Evolutionary conservation across 331 rosid species (phyloP), one percentile per base, ranked within the genome.

Genomic region (Acacia concinna): DNA sequence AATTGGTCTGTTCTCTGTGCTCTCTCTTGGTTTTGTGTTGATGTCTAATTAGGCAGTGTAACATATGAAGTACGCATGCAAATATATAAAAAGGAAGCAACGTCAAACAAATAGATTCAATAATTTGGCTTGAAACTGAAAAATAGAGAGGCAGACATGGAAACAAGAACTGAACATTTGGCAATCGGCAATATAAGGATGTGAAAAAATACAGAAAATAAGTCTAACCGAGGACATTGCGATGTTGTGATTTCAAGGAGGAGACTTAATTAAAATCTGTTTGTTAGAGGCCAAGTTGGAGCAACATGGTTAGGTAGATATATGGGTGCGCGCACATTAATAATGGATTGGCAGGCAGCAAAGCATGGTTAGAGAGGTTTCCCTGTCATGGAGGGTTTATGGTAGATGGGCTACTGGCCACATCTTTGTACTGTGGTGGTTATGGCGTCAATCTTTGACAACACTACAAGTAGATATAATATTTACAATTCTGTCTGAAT

Each of bases 1-100:
- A 93, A 95, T 78, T 95, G 99, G 98, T 92, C 15, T 21, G 4
- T 37, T 40, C 38, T 60, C 78, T 51, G 15, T 44, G 10, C 32
- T 59, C 65, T 30, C 4, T 25, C 23, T 47, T 23, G 30, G 30
- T 66, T 66, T 8, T 35, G 30, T 66, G 28, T 67, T 38, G 12
- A 21, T 25, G 32, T 25, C 8, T 57, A 11, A 13, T 11, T 67
- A 38, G 7, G 28, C 38, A 38, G 51, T 67, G 52, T n/a, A 49
- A 18, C 56, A 54, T 23, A 56, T 34, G 3, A 35, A 65, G 28
- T 5, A 65, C 71, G 37, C 46, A 35, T 35, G 21, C 23, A 37
- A 20, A 35, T 5, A n/a, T 37, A n/a, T 11, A 35, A 9, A 66
- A 41, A 38, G 51, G 52, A 68, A 40, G 52, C 18, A 21, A 35